A percentile compares a stretch with the other conserved stretches of the same genome.
phyloP scores from a whole-genome alignment of 192 early-diverging fungal species.

The Podila horticola region DNA sequence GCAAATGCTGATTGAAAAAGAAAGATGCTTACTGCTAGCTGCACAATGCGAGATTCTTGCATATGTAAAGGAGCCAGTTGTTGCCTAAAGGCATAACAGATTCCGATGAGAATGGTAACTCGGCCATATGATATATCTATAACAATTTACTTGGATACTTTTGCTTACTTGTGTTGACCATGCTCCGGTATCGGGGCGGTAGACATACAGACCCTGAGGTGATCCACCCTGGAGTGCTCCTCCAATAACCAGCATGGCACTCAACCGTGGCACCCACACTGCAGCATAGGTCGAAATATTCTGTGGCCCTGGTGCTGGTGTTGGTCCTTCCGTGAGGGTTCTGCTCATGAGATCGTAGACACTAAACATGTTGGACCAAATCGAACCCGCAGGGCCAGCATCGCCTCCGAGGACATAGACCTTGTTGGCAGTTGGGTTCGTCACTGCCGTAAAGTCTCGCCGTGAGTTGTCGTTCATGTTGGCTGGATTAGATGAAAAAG shows the following conservation, averaged over 20 bases:
- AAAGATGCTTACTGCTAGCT: slow-evolving; percentile 31
- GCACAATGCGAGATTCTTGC: slow-evolving; percentile 18
- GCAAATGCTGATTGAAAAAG: neutral
- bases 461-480: slow-evolving; percentile 22
- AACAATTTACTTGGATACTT: neutral
- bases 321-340: slow-evolving; percentile 15
- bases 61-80: slow-evolving; percentile 34
- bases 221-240: neutral
- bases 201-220: slow-evolving; percentile 7
- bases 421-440: slow-evolving; percentile 22
- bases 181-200: slow-evolving; percentile 13
- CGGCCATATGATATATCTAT: too few relatives aligned
- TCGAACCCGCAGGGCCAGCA: slow-evolving; percentile 4
- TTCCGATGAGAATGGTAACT: neutral
- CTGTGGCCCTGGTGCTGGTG: slow-evolving; percentile 18
- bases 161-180: slow-evolving; percentile 36
- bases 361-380: slow-evolving; percentile 14
- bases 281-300: slow-evolving; percentile 22
- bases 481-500: slow-evolving; percentile 5
- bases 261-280: slow-evolving; percentile 23
- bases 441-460: slow-evolving; percentile 31
- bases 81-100: slow-evolving; percentile 9
- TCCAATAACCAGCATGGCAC: slow-evolving; percentile 39
- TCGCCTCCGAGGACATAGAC: slow-evolving; percentile 41
- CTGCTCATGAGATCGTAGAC: slow-evolving; percentile 10